These are phyloP conservation scores for Suaeda aralocaspica DNA, from an alignment of 148 eudicot species.

Conservation along the genomic window DNA sequence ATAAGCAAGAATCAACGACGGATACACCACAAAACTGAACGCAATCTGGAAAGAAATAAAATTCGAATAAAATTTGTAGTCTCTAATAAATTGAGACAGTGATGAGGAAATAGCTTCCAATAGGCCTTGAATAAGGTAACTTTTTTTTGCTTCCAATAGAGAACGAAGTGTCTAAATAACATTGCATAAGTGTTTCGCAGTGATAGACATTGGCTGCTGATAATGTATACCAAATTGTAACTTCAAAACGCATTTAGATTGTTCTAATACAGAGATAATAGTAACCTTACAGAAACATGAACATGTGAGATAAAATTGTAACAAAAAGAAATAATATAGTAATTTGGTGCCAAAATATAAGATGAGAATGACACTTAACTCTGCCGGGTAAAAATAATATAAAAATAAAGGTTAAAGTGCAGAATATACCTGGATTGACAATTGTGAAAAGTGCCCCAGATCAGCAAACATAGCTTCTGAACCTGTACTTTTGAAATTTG, in stretches of 20 bases:
- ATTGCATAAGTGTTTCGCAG: too few species aligned
- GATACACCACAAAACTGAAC: slow-evolving; percentile 77
- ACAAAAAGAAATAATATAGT: too few species aligned
- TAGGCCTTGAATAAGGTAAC: neutral
- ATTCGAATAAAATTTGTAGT: neutral
- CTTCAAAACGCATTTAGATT: too few species aligned
- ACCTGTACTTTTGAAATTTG: slow-evolving; percentile 42
- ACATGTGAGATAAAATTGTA: too few species aligned
- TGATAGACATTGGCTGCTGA: too few species aligned
- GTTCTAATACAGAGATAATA: too few species aligned
- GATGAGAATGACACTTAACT: neutral
- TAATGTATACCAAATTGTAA: too few species aligned
- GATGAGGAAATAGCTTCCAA: neutral
- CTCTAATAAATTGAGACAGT: neutral
- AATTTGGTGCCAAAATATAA: too few species aligned
- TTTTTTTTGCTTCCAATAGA: neutral
- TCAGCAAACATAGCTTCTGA: slow-evolving; percentile 99
- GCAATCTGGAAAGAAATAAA: slow-evolving; percentile 52
- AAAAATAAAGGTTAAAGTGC: neutral
- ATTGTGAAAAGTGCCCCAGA: slow-evolving; percentile 95
- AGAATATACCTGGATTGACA: slow-evolving; percentile 75
- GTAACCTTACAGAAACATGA: too few species aligned
- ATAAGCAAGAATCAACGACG: slow-evolving; percentile 87
- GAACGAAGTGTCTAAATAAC: neutral
- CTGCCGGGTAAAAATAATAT: neutral